A percentile compares a stretch with the other conserved stretches of the same genome.
Evolutionary conservation across 164 flowering plant genomes (phyloP).

Genomic region (Kalanchoe fedtschenkoi): DNA sequence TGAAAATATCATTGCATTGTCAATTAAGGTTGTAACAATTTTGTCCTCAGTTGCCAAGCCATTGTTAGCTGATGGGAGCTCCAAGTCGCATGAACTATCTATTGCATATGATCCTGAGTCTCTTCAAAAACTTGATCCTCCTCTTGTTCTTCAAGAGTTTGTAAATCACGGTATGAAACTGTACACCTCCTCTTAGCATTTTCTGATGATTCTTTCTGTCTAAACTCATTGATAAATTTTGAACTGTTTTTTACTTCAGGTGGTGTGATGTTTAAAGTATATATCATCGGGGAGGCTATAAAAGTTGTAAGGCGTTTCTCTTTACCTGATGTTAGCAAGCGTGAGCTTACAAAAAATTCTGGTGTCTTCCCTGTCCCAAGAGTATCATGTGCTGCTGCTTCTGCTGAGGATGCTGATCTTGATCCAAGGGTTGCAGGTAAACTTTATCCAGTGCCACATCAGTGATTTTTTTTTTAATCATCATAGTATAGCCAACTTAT

Average conservation of each 20-base stretch:
- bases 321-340: constrained; percentile 65
- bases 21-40: no score
- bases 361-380: constrained; percentile 83
- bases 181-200: background rate
- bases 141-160: constrained; percentile 94
- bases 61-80: constrained; percentile 66
- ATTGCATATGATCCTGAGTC: constrained; percentile 83
- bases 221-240: background rate
- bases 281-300: constrained; percentile 79
- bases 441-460: background rate
- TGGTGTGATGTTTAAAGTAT: constrained; percentile 91
- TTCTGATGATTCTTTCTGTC: background rate
- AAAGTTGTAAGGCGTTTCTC: constrained; percentile 91
- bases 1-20: background rate
- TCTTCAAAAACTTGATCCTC: constrained; percentile 75
- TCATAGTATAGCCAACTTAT: no score
- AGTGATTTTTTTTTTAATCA: no score
- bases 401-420: constrained; percentile 91
- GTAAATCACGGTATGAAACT: constrained; percentile 76
- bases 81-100: constrained; percentile 78
- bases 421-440: constrained; percentile 83
- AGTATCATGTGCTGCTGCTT: constrained; percentile 95
- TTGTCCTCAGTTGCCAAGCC: constrained; percentile 84
- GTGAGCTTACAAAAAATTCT: constrained; percentile 43
- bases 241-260: constrained; percentile 29